Evolutionary conservation across 345 rosid genomes (phyloP), one percentile per base, ranked within the genome.

Genomic region (Dipteronia sinensis): DNA sequence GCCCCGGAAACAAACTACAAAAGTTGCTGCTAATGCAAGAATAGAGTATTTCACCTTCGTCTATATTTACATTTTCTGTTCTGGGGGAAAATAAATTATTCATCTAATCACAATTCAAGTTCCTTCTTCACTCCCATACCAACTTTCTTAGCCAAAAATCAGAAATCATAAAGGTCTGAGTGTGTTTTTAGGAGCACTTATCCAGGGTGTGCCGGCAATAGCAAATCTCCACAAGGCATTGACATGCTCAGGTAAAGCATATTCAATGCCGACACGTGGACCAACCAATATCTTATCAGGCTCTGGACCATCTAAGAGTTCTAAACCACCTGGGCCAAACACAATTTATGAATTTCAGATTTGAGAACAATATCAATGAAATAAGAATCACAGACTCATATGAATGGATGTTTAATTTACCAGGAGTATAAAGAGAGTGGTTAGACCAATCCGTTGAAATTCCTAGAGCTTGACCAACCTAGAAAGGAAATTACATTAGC

Each of bases 401-500:
- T 27, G 10, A 13, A 16, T 66, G 68, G 27, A 13, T 20, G 38
- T 62, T 62, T 15, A 65, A 77, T 87, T 82, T 77, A 96, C 99
- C 99, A 49, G 97, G 92, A 67, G 86, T 76, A 66, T 82, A 92
- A 62, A 96, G 92, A 59, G 97, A 85, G 85, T 94, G 99, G 79
- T 85, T 86, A 69, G 97, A 95, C 99, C 98, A 94, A 53, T 94
- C 93, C 65, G 88, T 89, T 25, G 95, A 90, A 72, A 95, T 84
- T 79, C 98, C 99, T 70, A 95, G 83, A 68, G 99, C 99, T 86
- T 95, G 99, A 49, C 99, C 95, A 71, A 96, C 90, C 99, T 96
- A 56, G 65, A 38, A 47, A 49, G 8, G 34, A 23, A 55, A 77
- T 56, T 58, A 58, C 3, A 55, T 20, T 6, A 62, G 68, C 15